A percentile compares a stretch with the other conserved stretches of the same genome.
Evolutionary conservation across 441 rosid genomes (phyloP).

Genomic region (Heliophila coronopifolia): DNA sequence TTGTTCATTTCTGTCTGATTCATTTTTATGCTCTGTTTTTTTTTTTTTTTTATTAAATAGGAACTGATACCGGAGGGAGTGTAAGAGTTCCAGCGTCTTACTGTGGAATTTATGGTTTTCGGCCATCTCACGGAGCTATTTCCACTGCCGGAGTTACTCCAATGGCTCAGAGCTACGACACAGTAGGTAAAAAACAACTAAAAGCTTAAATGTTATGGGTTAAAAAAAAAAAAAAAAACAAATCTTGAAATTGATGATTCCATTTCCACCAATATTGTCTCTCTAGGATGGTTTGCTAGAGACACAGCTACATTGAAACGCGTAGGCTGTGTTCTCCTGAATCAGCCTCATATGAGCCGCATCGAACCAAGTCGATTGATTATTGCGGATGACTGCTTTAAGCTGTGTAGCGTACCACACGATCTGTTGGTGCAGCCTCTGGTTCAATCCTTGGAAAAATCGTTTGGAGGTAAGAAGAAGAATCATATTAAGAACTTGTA

Average conservation of each 20-base stretch:
- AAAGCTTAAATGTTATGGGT: not conserved
- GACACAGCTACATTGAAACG: slow-evolving; percentile 36
- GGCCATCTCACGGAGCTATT: slow-evolving; percentile 84
- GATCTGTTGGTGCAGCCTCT: slow-evolving; percentile 43
- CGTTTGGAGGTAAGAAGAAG: slow-evolving; percentile 54
- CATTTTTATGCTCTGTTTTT: no score
- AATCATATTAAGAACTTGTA: slow-evolving; percentile 2
- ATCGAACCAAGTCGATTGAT: slow-evolving; percentile 43
- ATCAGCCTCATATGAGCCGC: slow-evolving; percentile 32
- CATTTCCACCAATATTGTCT: not conserved
- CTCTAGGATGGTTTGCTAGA: slow-evolving; percentile 62
- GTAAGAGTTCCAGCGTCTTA: slow-evolving; percentile 80
- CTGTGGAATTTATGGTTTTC: slow-evolving; percentile 77
- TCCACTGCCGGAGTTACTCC: slow-evolving; percentile 70
- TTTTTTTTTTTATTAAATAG: no score
- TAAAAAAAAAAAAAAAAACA: no score
- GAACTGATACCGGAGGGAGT: slow-evolving; percentile 78
- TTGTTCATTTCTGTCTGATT: no score
- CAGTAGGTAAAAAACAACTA: slow-evolving; percentile 59
- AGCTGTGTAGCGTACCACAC: slow-evolving; percentile 55
- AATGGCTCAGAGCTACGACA: slow-evolving; percentile 78
- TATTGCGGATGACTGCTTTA: slow-evolving; percentile 70
- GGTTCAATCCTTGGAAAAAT: slow-evolving; percentile 48
- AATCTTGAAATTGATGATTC: not conserved
- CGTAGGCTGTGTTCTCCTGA: slow-evolving; percentile 60